Conservation (phyloP, 805 yeast species). For the Lipomyces yamadae region DNA sequence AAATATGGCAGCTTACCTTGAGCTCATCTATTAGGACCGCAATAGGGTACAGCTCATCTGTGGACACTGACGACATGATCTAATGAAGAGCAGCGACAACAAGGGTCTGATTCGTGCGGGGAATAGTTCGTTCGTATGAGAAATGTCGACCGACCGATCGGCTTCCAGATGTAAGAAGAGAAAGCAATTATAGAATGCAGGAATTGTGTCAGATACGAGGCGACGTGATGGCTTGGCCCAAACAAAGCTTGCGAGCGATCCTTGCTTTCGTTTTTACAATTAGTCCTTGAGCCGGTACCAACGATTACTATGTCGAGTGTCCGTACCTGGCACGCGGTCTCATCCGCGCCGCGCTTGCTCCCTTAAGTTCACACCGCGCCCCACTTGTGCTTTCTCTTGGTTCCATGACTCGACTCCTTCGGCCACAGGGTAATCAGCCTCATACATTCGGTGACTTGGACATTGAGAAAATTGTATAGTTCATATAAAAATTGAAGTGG, state of each 20-base stretch:
- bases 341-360: not conserved
- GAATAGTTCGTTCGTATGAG: not conserved
- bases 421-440: too few species aligned
- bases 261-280: not conserved
- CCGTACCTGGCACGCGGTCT: not conserved
- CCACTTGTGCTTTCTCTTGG: not conserved
- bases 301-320: not conserved
- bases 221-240: not conserved
- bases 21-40: conserved; percentile 96
- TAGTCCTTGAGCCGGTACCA: not conserved
- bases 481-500: not conserved
- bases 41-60: conserved; percentile 81
- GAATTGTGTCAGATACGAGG: not conserved
- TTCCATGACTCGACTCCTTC: too few species aligned
- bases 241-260: conserved; percentile 4
- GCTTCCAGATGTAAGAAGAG: not conserved
- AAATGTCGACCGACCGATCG: not conserved
- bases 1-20: conserved; percentile 49
- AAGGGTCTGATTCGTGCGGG: not conserved
- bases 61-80: conserved; percentile 18
- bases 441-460: too few species aligned
- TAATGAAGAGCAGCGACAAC: not conserved
- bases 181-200: not conserved
- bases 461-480: not conserved
- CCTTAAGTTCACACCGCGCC: not conserved